Evolutionary conservation across 2,329 filamentous ascomycete species (phyloP), one percentile per base, ranked within the genome.

Genomic region (Coniella lustricola): DNA sequence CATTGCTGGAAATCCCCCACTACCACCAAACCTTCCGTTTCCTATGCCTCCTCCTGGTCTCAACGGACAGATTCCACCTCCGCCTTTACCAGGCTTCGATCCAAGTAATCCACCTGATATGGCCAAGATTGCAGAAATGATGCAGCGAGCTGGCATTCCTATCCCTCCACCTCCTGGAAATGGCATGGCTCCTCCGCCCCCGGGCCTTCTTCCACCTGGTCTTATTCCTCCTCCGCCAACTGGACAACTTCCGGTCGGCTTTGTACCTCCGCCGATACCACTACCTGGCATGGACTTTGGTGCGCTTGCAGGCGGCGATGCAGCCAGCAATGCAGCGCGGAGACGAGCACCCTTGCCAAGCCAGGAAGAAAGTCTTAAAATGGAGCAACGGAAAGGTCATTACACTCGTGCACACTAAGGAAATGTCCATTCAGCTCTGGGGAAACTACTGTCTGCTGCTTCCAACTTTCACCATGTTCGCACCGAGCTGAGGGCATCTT

Each of bases 281-380:
- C 55, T 50, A 18, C 46, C 48, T 54, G 34, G 62, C 50, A 44
- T 58, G 51, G 61, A 65, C 50, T 56, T 57, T 31, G 42, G 34
- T 5, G 33, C 22, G 17, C 33, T 31, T 25, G 8, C 37, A 20
- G 49, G 41, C 2, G 9, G 17, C 50, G 60, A 66, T 49, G 58
- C 63, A 58, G 66, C 64, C 12, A 62, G 59, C 18, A 64, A 59
- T 31, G 62, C 67, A 4, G 68, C 81, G 16, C 75, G 85, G 51
- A 74, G 71, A 56, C 70, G 83, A 52, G 87, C 77, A 5, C 88
- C 87, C 8, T 67, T 95, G 37, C 89, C 89, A 0, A 90, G 87
- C 62, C 89, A 94, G 66, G 81, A 87, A 61, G 89, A 93, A 62
- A 90, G 86, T 57, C 67, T 94, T 57, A 79, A 83, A 57, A 80